Percentiles rank a stretch among this genome's conserved stretches.
phyloP scores from a whole-genome alignment of 352 stramenopile genomes.

The Globisporangium sylvaticum region DNA sequence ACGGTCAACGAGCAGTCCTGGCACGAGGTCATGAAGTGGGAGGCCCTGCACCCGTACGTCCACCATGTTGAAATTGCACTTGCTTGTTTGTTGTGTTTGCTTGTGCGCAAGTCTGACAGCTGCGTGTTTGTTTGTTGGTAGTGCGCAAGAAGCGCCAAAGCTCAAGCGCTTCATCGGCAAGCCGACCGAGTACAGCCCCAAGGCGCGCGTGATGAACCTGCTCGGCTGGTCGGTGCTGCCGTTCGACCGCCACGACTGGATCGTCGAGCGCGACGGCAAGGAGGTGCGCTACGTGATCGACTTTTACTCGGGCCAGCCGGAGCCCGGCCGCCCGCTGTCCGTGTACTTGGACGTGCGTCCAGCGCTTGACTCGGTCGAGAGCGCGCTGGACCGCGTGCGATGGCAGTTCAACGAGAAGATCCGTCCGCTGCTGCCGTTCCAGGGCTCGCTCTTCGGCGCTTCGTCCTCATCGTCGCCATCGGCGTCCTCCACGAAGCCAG shows the following conservation, averaged over 20 bases:
- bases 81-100: not conserved
- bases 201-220: slow-evolving; percentile 89
- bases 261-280: slow-evolving; percentile 89
- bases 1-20: slow-evolving; percentile 96
- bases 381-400: slow-evolving; percentile 66
- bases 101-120: not conserved
- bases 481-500: not conserved
- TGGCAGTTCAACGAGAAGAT: slow-evolving; percentile 84
- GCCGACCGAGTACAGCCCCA: slow-evolving; percentile 93
- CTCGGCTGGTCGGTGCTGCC: slow-evolving; percentile 88
- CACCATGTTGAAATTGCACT: not conserved
- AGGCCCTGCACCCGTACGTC: slow-evolving; percentile 62
- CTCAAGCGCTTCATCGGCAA: slow-evolving; percentile 94
- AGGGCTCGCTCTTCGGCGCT: slow-evolving; percentile 40
- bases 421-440: slow-evolving; percentile 65
- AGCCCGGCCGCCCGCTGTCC: slow-evolving; percentile 73
- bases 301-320: slow-evolving; percentile 96
- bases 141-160: slow-evolving; percentile 58
- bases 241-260: slow-evolving; percentile 99
- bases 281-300: slow-evolving; percentile 98
- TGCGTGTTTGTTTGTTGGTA: slow-evolving; percentile 15
- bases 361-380: slow-evolving; percentile 89
- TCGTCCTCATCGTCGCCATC: slow-evolving; percentile 2
- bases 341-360: slow-evolving; percentile 97
- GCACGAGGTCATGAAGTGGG: slow-evolving; percentile 91